phyloP scores from a whole-genome alignment of 2,329 filamentous ascomycete genomes.

The Pseudocercospora crystallina region DNA sequence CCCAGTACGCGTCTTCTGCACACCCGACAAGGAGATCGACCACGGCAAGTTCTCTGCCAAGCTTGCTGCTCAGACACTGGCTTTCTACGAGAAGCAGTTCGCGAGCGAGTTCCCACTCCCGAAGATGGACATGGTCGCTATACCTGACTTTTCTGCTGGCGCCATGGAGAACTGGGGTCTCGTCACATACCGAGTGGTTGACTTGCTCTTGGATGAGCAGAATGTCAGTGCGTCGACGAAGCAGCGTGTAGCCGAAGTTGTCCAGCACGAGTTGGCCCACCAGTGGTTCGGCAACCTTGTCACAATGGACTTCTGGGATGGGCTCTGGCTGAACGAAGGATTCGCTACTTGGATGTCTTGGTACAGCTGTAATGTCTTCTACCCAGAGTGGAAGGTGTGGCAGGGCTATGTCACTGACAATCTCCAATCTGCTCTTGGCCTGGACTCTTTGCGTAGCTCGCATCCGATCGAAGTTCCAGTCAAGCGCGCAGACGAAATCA shows the following conservation, averaged over 20 bases:
- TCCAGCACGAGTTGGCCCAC: conserved; percentile 94
- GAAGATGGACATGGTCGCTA: conserved; percentile 96
- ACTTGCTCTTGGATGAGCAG: conserved; percentile 88
- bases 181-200: conserved; percentile 90
- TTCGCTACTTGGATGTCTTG: conserved; percentile 92
- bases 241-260: conserved; percentile 89
- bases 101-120: conserved; percentile 81
- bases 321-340: conserved; percentile 91
- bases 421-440: conserved; percentile 78
- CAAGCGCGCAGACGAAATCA: conserved; percentile 92
- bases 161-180: conserved; percentile 99
- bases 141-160: conserved; percentile 92
- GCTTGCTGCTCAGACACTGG: conserved; percentile 82
- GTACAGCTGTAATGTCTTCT: conserved; percentile 93
- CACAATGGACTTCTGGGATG: conserved; percentile 99
- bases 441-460: conserved; percentile 90
- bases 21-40: conserved; percentile 83
- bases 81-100: conserved; percentile 95
- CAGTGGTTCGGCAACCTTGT: conserved; percentile 98
- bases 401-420: conserved; percentile 92
- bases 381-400: conserved; percentile 98
- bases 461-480: conserved; percentile 96
- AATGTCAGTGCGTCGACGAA: conserved; percentile 84
- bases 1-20: conserved; percentile 90
- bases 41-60: conserved; percentile 89